Base-by-base conservation (phyloP, 345 rosid genomes). In the Eucalyptus cladocalyx region DNA sequence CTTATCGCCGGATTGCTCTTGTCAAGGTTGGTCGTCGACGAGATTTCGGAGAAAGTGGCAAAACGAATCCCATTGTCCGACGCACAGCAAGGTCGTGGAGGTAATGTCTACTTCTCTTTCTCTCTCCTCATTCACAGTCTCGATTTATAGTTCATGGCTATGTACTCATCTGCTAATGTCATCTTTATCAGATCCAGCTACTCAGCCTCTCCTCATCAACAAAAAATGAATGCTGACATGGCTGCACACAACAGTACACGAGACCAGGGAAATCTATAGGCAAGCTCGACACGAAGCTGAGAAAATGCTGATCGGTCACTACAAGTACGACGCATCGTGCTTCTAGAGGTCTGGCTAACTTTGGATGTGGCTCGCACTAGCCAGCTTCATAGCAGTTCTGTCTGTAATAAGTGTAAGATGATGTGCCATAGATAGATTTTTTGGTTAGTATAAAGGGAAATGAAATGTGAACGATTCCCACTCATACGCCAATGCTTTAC, bases 1-100 rank as follows among this genome's bases (percentile, higher is more conserved):
- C 95, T 97, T 30, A 90, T 95, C 51, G 99, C 99, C 50, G 95
- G 98, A 18, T 93, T 97, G 92, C 96, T 97, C 89, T 91, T 97
- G 86, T 94, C 98, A 19, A 93, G 93, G 58, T 93, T 94, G 89
- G 97, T 98, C 80, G 47, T 89, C 3, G 89, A 90, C 6, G 97
- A 96, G 93, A 91, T 95, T 37, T 24, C 90, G 8, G 95, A 95
- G 89, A 94, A 89, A 86, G 87, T 80, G 43, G 56, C 86, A 42
- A 90, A 81, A 86, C 89, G 47, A 9, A 60, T 65, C 76, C 89
- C 89, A 60, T 47, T 88, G 53, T 67, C 91, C 28, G 65, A 48
- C 26, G 87, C 56, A 51, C 65, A 42, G 88, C 94, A 86, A 69
- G 88, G 86, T 90, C 85, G n/a, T 83, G 91, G 93, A 94, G 98